These are phyloP conservation scores for Dactylonectria estremocensis DNA, from an alignment of 2,329 filamentous ascomycete species.

Conservation along the genomic window DNA sequence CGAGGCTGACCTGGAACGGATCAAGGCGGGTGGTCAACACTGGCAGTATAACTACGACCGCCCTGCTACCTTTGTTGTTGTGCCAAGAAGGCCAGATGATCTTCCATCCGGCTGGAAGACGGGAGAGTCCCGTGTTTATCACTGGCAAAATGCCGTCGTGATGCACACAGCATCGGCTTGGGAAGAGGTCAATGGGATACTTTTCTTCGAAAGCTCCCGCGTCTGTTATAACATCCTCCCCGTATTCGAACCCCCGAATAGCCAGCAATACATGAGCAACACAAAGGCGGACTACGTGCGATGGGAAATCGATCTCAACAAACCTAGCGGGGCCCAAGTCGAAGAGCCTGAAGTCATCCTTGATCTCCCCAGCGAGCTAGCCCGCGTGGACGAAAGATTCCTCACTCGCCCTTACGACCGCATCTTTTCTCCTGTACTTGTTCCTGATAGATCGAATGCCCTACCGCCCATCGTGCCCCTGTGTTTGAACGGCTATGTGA, in stretches of 20 bases:
- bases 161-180: no score
- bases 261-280: neutral
- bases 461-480: conserved; percentile 21
- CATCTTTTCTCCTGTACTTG: conserved; percentile 21
- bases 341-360: conserved; percentile 8
- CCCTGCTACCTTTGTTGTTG: conserved; percentile 15
- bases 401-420: neutral
- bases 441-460: conserved; percentile 5
- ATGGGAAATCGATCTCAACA: conserved; percentile 32
- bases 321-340: conserved; percentile 1
- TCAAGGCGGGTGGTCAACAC: conserved; percentile 27
- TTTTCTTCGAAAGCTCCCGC: conserved; percentile 30
- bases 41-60: conserved; percentile 24
- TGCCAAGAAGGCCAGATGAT: conserved; percentile 3
- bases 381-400: conserved; percentile 26
- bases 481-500: conserved; percentile 5
- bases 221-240: conserved; percentile 32
- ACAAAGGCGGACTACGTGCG: conserved; percentile 33
- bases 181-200: conserved; percentile 23
- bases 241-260: conserved; percentile 12
- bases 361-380: conserved; percentile 17
- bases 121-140: conserved; percentile 24
- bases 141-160: conserved; percentile 28
- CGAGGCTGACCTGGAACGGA: conserved; percentile 13
- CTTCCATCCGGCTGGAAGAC: neutral